phyloP scores from a whole-genome alignment of 2,329 filamentous ascomycete genomes.

The Claviceps purpurea region DNA sequence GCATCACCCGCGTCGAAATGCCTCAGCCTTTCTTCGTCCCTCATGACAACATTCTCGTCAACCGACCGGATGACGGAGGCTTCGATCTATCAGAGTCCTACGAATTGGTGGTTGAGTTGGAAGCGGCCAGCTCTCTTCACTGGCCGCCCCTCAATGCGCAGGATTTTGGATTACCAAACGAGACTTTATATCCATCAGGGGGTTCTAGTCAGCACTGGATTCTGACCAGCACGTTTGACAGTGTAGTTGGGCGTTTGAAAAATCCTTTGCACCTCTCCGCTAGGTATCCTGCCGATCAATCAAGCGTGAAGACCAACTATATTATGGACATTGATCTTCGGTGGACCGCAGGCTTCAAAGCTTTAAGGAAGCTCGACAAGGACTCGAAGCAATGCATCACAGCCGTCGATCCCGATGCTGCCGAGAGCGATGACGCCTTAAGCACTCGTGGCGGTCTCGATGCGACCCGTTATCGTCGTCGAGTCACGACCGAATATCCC shows the following conservation, averaged over 20 bases:
- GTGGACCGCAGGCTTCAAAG: conserved; percentile 29
- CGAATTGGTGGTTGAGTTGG: conserved; percentile 36
- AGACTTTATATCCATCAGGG: conserved; percentile 9
- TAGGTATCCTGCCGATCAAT: conserved; percentile 12
- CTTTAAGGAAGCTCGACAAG: conserved; percentile 22
- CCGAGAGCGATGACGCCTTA: conserved; percentile 12
- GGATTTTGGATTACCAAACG: conserved; percentile 17
- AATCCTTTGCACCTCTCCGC: conserved; percentile 19
- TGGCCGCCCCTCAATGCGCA: conserved; percentile 39
- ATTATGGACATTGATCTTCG: conserved; percentile 35
- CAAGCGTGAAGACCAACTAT: conserved; percentile 26
- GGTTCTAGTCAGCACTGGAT: conserved; percentile 21
- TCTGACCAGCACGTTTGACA: conserved; percentile 26
- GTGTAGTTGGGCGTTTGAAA: conserved; percentile 29
- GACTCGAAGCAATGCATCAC: conserved; percentile 32
- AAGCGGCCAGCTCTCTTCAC: conserved; percentile 31
- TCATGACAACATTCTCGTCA: conserved; percentile 35
- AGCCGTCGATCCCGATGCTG: conserved; percentile 22
- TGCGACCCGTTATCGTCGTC: conserved; percentile 8
- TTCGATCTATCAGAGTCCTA: conserved; percentile 38
- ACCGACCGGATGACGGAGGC: conserved; percentile 31
- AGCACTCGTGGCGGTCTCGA: conserved; percentile 11
- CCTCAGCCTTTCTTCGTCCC: conserved; percentile 38
- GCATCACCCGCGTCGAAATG: conserved; percentile 34
- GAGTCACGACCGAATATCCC: conserved; percentile 14